phyloP scores from a whole-genome alignment of 352 stramenopile species.

The Phytophthora brassicae region DNA sequence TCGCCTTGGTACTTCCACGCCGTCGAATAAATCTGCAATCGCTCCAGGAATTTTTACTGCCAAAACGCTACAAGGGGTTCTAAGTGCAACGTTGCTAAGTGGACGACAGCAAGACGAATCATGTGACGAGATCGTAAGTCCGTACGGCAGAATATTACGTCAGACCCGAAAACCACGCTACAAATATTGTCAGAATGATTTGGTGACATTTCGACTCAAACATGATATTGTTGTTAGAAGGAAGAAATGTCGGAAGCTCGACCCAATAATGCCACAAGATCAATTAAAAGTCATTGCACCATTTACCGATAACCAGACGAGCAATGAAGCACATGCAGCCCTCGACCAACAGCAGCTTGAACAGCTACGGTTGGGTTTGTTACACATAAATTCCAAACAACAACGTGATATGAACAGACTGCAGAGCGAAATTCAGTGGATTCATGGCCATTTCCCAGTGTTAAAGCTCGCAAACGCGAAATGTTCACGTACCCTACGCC shows the following conservation, averaged over 20 bases:
- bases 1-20: no score
- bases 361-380: constrained; percentile 16
- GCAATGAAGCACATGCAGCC: not conserved
- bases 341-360: constrained; percentile 11
- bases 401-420: constrained; percentile 23
- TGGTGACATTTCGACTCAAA: not conserved
- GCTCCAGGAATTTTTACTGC: constrained; percentile 31
- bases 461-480: constrained; percentile 47
- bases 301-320: constrained; percentile 12
- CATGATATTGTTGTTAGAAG: constrained; percentile 2
- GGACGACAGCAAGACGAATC: not conserved
- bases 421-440: constrained; percentile 56
- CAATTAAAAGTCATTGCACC: not conserved
- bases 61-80: constrained; percentile 23
- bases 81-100: not conserved
- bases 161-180: constrained; percentile 1
- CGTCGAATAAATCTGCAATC: not conserved
- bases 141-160: constrained; percentile 20
- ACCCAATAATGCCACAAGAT: constrained; percentile 11
- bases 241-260: constrained; percentile 19
- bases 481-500: constrained; percentile 46
- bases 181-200: not conserved
- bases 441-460: constrained; percentile 60
- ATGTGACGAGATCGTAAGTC: constrained; percentile 16
- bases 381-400: constrained; percentile 8